Base-by-base conservation (phyloP, 768 basidiomycete genomes). In the Collybia mongolica region DNA sequence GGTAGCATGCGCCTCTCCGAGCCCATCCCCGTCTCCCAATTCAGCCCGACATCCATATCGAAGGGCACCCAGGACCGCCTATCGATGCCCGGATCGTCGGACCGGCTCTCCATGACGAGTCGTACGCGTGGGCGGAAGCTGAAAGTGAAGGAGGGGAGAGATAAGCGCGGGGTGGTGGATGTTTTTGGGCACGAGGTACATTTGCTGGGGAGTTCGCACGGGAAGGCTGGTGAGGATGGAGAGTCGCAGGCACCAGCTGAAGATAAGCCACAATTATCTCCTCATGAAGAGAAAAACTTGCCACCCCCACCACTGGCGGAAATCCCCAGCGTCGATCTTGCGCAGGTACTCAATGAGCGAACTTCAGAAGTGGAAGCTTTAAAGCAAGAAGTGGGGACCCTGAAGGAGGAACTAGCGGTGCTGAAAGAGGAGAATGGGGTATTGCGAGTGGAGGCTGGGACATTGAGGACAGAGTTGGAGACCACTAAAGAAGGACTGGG, bases 361-460 rank as follows among this genome's bases (percentile, higher is more conserved):
- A 38, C 20, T n/a, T 38, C 23, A 9, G 46, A 39, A 35, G 7
- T 46, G 14, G 46, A 46, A 20, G 8, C n/a, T 2, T 22, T 38
- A 12, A 46, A 17, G 14, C 36, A 44, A 52, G 48, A 45, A 47
- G 17, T 17, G 29, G 44, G 37, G 32, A 20, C 38, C 7, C 49
- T 46, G 24, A 29, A 42, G 1, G 42, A 9, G 19, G 51, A 55
- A 20, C 57, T 49, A 2, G 49, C 42, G 7, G 28, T 42, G 20
- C 52, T 51, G 18, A 60, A 42, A 24, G 45, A 54, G 3, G 57
- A 39, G 35, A 55, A 55, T 38, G 56, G 49, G 53, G 56, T 45
- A 28, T 50, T 55, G 37, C 7, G 22, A 43, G 43, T 18, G 41
- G 45, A 49, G n/a, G 26, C 42, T 9, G 24, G 14, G 17, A 41